phyloP scores from a whole-genome alignment of 164 flowering plant genomes.

The Hamamelis virginiana region DNA sequence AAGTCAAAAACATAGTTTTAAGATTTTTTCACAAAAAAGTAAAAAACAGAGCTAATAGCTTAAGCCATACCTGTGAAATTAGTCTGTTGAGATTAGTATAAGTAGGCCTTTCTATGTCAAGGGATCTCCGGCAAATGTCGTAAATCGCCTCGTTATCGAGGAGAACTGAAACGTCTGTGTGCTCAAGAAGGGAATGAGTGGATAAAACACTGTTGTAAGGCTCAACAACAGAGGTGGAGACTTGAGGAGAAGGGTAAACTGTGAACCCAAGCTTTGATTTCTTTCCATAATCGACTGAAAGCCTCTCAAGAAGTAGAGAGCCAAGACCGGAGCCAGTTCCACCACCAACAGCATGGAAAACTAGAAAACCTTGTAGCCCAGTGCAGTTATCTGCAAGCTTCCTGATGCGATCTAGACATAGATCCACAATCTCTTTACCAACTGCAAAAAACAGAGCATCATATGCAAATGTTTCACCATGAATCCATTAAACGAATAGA shows the following conservation, averaged over 20 bases:
- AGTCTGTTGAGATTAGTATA: neutral
- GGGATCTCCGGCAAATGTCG: neutral
- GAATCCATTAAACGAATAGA: too few relatives aligned
- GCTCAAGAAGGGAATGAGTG: conserved; percentile 41
- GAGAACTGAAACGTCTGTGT: conserved; percentile 33
- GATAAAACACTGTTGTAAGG: conserved; percentile 26
- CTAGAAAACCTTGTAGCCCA: conserved; percentile 40
- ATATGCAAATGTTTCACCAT: too few relatives aligned
- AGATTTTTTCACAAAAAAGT: too few relatives aligned
- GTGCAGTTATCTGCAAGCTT: conserved; percentile 42
- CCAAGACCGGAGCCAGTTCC: conserved; percentile 49
- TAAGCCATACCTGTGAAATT: neutral
- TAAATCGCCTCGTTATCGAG: too few relatives aligned
- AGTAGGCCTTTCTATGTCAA: neutral
- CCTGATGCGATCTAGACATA: conserved; percentile 20
- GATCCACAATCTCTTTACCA: conserved; percentile 39
- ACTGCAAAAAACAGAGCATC: neutral
- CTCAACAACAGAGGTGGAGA: conserved; percentile 28
- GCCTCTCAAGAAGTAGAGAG: conserved; percentile 37
- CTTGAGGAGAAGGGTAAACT: conserved; percentile 42
- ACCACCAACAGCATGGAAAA: conserved; percentile 40
- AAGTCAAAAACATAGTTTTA: too few relatives aligned
- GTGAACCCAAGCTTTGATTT: conserved; percentile 37
- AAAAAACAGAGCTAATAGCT: too few relatives aligned
- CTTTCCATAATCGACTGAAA: conserved; percentile 21